Evolutionary conservation across 345 rosid species (phyloP), one percentile per base, ranked within the genome.

Genomic region (Sisymbrium irio): DNA sequence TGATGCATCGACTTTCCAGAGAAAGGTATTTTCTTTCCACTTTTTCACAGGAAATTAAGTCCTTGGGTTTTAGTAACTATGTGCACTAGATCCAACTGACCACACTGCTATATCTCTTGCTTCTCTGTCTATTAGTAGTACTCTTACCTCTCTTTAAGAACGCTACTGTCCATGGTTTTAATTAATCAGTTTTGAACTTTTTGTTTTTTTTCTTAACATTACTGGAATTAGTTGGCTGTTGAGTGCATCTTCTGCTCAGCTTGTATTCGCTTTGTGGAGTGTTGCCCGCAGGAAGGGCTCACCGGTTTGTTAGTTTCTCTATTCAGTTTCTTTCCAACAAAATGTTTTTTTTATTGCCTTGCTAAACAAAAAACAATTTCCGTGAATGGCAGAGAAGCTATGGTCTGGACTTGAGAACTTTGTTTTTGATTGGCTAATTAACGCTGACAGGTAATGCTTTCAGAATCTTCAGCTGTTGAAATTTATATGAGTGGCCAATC

Each of bases 231-330:
- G 98, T 94, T 95, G 78, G 99, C 99, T 57, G 99, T 95, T 81
- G 99, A 95, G 85, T 95, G 99, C 81, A 92, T 95, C 66, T 95
- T 95, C 85, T 95, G 98, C 85, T 95, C 98, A 35, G 99, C 99
- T 22, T 95, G 99, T 74, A 95, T 95, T 76, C 94, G 99, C 50
- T 95, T 95, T 78, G 98, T 83, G 74, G 97, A 90, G 81, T 92
- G 97, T 80, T 95, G 99, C 78, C 99, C 99, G 13, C 96, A 87
- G 79, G 99, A 95, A 80, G 99, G 97, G 65, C 91, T 95, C 65
- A 95, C 93, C 64, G 99, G 99, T 92, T 73, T 76, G 86, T 80
- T 83, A 39, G 56, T 78, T 69, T 44, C 61, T 28, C 35, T 56
- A 33, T 45, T 40, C 37, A 63, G 14, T 68, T 62, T 30, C 68